Base-by-base conservation (phyloP, 768 basidiomycete genomes). In the Amanita molliuscula region DNA sequence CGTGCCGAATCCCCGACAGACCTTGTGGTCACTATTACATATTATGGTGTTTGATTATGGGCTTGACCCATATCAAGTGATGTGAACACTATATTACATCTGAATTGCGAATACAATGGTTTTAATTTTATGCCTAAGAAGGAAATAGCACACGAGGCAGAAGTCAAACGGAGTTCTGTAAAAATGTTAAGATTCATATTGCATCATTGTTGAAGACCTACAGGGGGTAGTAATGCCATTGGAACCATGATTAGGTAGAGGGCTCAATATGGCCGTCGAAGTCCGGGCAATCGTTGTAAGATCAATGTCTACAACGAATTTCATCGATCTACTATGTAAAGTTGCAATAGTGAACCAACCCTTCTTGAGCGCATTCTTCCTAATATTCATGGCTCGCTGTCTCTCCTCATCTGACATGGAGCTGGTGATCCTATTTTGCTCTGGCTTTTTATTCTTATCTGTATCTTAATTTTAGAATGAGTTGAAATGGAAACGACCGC, bases 261-360 rank as follows among this genome's bases (percentile, higher is more conserved):
- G 83, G 53, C 65, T 67, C 54, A 77, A 79, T 25, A 81, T 77
- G 10, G 82, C 90, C 53, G 74, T 75, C 7, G 88, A 91, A 50
- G 88, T 88, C 57, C 88, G 81, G 11, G 91, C 91, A 58, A 94
- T 93, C 48, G 82, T 72, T 29, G 77, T 73, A 52, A 94, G 76
- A 65, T 92, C 86, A 29, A 74, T 56, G 42, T 66, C 70, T 72
- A 49, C 16, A 10, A 8, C 13, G 3, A 28, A 29, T 10, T 26
- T 37, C 11, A 44, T 33, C 9, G 6, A 13, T 21, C 0, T 20
- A 29, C 28, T 9, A 34, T 29, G 11, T 13, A 5, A 31, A 31
- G 11, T 4, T 43, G 18, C n/a, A 26, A 41, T 4, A 10, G 15
- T 4, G 8, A n/a, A 60, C 70, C 49, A 52, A 79, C 81, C 74